phyloP scores from a whole-genome alignment of 768 basidiomycete species.

The Psilocybe sp. region DNA sequence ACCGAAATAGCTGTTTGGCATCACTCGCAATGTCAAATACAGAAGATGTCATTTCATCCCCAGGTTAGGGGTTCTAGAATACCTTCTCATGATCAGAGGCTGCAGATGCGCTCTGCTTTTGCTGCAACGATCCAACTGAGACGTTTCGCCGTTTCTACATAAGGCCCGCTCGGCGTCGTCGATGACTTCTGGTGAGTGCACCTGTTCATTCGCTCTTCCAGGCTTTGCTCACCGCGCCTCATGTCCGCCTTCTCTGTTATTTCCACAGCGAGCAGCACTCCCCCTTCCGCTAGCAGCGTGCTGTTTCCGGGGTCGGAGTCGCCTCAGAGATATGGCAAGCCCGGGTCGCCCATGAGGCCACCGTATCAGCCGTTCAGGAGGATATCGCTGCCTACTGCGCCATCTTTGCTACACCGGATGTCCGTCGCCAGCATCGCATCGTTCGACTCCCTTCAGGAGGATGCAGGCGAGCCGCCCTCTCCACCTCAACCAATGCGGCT shows the following conservation, averaged over 20 bases:
- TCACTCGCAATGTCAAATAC: too few species aligned
- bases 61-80: too few species aligned
- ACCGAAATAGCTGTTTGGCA: too few species aligned
- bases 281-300: conserved; percentile 5
- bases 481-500: conserved; percentile 13
- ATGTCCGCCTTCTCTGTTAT: conserved; percentile 1
- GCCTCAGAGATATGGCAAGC: conserved; percentile 16
- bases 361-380: conserved; percentile 61
- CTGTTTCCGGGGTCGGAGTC: conserved; percentile 14
- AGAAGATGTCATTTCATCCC: too few species aligned
- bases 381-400: conserved; percentile 56
- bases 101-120: not conserved
- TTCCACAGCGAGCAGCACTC: conserved; percentile 1
- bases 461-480: conserved; percentile 7
- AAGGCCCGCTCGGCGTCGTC: not conserved
- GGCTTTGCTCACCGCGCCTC: not conserved
- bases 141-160: not conserved
- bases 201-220: not conserved
- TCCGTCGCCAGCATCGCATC: conserved; percentile 73
- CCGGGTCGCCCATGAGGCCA: conserved; percentile 32
- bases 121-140: too few species aligned
- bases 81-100: not conserved
- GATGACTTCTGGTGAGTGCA: conserved; percentile 15
- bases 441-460: conserved; percentile 67
- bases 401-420: conserved; percentile 52